A percentile compares a stretch with the other conserved stretches of the same genome.
Evolutionary conservation across 2,329 filamentous ascomycete species (phyloP).

Genomic region (Zymoseptoria brevis): DNA sequence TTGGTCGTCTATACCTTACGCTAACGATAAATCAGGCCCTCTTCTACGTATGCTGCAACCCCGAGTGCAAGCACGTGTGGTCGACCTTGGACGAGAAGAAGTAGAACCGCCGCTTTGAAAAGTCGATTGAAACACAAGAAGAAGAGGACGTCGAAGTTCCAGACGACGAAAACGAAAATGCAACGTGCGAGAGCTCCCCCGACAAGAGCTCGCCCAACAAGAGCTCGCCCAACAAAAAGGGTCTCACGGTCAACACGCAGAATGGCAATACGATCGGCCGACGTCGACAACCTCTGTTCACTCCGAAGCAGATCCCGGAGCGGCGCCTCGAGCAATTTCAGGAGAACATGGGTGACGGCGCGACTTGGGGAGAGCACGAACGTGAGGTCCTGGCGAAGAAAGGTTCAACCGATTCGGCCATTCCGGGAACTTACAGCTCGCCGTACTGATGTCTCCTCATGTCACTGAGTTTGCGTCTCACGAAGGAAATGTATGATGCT

Average conservation of each 20-base stretch:
- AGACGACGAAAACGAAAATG: neutral
- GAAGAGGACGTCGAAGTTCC: neutral
- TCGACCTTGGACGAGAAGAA: conserved; percentile 26
- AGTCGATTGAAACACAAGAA: conserved; percentile 2
- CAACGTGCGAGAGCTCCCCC: neutral
- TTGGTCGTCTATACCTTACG: conserved; percentile 6
- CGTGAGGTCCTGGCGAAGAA: neutral
- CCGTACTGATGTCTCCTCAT: neutral
- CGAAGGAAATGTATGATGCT: neutral
- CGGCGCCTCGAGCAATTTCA: conserved; percentile 1
- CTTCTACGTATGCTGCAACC: conserved; percentile 65
- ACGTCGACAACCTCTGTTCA: too few relatives aligned
- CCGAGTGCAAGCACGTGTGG: conserved; percentile 80
- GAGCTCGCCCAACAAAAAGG: conserved; percentile 2
- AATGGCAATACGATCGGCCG: neutral
- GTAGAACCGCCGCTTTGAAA: conserved; percentile 11
- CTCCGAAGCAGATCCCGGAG: neutral
- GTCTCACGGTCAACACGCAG: neutral
- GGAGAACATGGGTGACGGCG: neutral
- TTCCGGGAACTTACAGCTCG: neutral
- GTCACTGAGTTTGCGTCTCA: too few relatives aligned
- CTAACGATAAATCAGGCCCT: conserved; percentile 34
- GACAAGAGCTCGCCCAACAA: neutral
- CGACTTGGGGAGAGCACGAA: neutral
- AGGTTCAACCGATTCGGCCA: neutral